phyloP scores from a whole-genome alignment of 2,329 filamentous ascomycete genomes.

The Cladophialophora bantiana region DNA sequence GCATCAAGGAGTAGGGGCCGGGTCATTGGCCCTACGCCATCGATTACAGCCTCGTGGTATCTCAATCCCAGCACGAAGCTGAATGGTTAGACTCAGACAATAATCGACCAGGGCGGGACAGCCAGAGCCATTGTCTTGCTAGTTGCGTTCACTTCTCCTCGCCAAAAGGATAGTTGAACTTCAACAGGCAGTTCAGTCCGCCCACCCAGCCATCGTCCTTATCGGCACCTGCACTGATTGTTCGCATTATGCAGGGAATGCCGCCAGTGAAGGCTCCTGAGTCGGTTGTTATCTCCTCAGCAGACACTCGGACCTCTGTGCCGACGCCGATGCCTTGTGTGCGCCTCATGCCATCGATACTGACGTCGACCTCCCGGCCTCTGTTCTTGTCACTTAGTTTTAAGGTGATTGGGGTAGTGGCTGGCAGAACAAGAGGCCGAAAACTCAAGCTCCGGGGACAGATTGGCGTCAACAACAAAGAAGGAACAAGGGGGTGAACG shows the following conservation, averaged over 20 bases:
- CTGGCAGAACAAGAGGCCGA: constrained; percentile 84
- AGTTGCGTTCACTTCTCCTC: constrained; percentile 53
- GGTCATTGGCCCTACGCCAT: not conserved
- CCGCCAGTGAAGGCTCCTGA: constrained; percentile 71
- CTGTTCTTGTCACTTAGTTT: constrained; percentile 81
- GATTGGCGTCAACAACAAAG: constrained; percentile 89
- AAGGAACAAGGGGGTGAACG: constrained; percentile 89
- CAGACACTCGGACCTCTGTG: constrained; percentile 86
- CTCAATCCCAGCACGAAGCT: not conserved
- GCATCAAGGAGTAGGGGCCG: not conserved
- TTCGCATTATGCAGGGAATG: constrained; percentile 88
- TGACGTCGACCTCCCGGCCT: constrained; percentile 77
- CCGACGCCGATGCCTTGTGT: constrained; percentile 73
- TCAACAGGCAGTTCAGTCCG: constrained; percentile 87
- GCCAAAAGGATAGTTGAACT: constrained; percentile 98
- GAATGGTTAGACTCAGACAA: not conserved
- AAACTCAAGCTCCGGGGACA: constrained; percentile 92
- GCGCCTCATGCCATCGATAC: constrained; percentile 74
- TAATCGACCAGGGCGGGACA: not conserved
- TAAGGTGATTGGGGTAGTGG: constrained; percentile 82
- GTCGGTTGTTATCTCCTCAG: constrained; percentile 70
- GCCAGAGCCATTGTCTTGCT: not conserved
- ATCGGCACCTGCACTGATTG: constrained; percentile 55
- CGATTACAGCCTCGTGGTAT: not conserved
- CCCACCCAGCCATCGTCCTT: constrained; percentile 95